Base-by-base conservation (phyloP, 305 asterid species). In the Plantago coronopus region DNA sequence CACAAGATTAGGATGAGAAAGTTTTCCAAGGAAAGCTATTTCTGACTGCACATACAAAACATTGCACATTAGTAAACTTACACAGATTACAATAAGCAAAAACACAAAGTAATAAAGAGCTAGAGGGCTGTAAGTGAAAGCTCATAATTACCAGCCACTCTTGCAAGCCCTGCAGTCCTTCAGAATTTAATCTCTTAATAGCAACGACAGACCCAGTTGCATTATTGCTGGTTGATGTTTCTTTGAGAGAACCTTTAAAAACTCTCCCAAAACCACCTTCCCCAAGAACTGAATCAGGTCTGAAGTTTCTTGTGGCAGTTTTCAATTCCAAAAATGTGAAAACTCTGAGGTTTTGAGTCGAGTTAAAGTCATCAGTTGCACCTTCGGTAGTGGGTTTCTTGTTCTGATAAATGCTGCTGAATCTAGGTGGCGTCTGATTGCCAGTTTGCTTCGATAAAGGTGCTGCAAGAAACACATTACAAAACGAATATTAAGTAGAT, bases 211-310 rank as follows among this genome's bases (percentile, higher is more conserved):
- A 18, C 58, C 21, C 62, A 45, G 63, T 69, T 70, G 62, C 76
- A 58, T 55, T 34, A 58, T 45, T 37, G 22, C 37, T 45, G 20
- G 49, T 5, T 4, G 42, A 67, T 54, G 40, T 69, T 19, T 60
- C 73, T 8, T 69, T 13, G 9, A 79, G 44, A 71, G 65, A 59
- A 23, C 84, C 79, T 49, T 70, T 72, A 63, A 57, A 75, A 58
- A 79, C 84, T 29, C 0, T 64, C 48, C 84, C 84, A 70, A 79
- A 79, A 3, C 84, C 84, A 47, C 84, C 84, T 62, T 67, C 75
- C 20, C 84, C 84, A 3, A 79, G 8, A 2, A 72, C 7, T 7
- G 54, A 34, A 59, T 69, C 77, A 3, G 23, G 2, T 3, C 46
- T 22, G 64, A 79, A 79, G 61, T 70, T 70, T 59, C 67, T 75